Evolutionary conservation across 2,329 filamentous ascomycete species (phyloP), one percentile per base, ranked within the genome.

Genomic region (Hymenotorrendiella dingleyae): DNA sequence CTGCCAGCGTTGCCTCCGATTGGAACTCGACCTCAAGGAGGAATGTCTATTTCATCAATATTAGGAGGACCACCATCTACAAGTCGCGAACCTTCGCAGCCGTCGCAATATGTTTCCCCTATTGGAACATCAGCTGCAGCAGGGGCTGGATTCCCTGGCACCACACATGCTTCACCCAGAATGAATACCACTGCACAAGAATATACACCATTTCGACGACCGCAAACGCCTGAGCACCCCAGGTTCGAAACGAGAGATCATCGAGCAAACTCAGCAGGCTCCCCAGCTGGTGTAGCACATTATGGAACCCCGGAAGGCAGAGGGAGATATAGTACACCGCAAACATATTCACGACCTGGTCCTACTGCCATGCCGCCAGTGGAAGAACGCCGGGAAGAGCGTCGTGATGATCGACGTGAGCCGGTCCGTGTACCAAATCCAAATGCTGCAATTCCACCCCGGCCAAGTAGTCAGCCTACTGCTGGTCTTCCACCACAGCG

Each of bases 1-100:
- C 66, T 76, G 36, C 70, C 76, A 36, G 65, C 67, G 14, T 57
- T 74, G 32, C 67, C 65, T 17, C 67, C 73, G 17, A 62, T 68
- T 43, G 69, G 75, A 19, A 38, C 33, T 59, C 71, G 80, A 46
- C 73, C 75, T 2, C 43, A 51, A 10, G 58, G 51, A 26, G 51
- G 51, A 64, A 85, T 86, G 81, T 84, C 82, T 35, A 85, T 86
- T 62, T 83, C 80, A n/a, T 81, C 81, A 33, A 76, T 86, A 64
- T 73, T 86, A 46, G 82, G 80, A 46, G 69, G 68, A 10, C 71
- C 74, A 53, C 56, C 70, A 35, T 64, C 72, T 37, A 66, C 65
- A 42, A 54, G 64, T 29, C 62, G 63, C 60, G 70, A 71, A 62
- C 68, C 69, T 49, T 61, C 63, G 49, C 61, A 63, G 39, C 62